Percentiles rank a stretch among this genome's conserved stretches.
Conservation (phyloP, 164 flowering plant genomes). For the grape (Vitis vinifera) region DNA sequence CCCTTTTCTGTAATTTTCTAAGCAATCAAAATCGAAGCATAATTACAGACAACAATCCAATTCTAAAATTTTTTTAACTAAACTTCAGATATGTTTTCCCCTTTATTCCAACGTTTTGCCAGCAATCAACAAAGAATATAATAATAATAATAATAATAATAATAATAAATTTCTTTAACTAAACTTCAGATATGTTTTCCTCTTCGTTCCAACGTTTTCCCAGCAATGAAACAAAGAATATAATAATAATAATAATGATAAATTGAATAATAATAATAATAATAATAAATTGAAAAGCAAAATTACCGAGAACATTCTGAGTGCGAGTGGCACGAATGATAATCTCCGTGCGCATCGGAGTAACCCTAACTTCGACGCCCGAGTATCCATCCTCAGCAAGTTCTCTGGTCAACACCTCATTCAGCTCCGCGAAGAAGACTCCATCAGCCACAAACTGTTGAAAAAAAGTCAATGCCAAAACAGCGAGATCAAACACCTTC, state of each 20-base stretch:
- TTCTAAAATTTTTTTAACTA: too few relatives aligned
- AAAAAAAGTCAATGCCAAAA: not conserved
- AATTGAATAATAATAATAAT: not conserved
- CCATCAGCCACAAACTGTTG: slow-evolving; percentile 16
- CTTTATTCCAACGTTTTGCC: not conserved
- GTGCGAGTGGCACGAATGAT: slow-evolving; percentile 21
- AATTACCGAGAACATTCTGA: slow-evolving; percentile 12
- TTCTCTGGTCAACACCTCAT: slow-evolving; percentile 18
- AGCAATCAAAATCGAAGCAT: not conserved
- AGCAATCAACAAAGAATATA: not conserved
- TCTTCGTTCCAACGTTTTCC: not conserved
- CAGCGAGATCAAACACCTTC: not conserved
- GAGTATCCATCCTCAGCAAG: slow-evolving; percentile 20
- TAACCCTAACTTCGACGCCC: slow-evolving; percentile 18
- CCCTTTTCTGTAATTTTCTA: too few relatives aligned
- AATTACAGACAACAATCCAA: not conserved
- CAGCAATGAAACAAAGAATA: not conserved
- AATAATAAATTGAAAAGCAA: too few relatives aligned
- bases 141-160: too few relatives aligned
- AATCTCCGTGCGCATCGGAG: slow-evolving; percentile 19
- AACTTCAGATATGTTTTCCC: not conserved
- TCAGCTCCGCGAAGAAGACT: not conserved
- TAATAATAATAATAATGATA: too few relatives aligned
- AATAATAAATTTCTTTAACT: too few relatives aligned
- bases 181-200: not conserved